Conservation (phyloP, 139 green algal genomes). For the Spirogloea muscicola region DNA sequence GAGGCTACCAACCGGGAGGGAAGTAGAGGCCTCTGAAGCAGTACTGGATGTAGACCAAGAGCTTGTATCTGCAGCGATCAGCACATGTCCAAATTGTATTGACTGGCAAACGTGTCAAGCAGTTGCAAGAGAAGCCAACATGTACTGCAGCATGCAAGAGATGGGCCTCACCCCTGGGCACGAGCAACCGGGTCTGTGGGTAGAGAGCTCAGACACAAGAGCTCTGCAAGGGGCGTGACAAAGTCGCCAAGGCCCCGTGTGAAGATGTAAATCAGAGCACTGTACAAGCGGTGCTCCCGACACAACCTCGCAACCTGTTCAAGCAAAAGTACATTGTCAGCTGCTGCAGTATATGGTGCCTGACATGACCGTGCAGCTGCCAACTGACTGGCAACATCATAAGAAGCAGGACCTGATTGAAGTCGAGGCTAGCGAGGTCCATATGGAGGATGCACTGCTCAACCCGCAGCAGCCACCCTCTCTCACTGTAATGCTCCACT, state of each 20-base stretch:
- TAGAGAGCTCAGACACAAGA: constrained; percentile 52
- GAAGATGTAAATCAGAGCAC: constrained; percentile 72
- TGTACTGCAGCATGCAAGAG: neutral
- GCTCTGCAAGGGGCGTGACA: constrained; percentile 65
- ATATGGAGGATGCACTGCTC: constrained; percentile 83
- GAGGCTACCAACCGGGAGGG: constrained; percentile 14
- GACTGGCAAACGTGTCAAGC: neutral
- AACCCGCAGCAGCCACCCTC: constrained; percentile 58
- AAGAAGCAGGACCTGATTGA: constrained; percentile 85
- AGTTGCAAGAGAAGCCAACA: neutral
- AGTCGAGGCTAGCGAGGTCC: constrained; percentile 75
- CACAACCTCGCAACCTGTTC: constrained; percentile 74
- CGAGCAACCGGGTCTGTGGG: neutral
- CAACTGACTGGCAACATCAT: too few relatives aligned
- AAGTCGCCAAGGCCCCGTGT: constrained; percentile 71
- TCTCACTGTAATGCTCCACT: constrained; percentile 68
- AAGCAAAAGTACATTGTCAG: too few relatives aligned
- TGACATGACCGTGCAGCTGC: too few relatives aligned
- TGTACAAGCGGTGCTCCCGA: constrained; percentile 64
- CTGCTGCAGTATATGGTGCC: too few relatives aligned
- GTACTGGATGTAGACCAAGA: constrained; percentile 43
- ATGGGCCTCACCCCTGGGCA: neutral
- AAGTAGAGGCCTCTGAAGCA: constrained; percentile 33
- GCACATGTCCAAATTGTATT: neutral
- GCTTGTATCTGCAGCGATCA: constrained; percentile 30